These are phyloP conservation scores for Selenicereus undatus DNA, from an alignment of 148 eudicot genomes.

Conservation along the genomic window DNA sequence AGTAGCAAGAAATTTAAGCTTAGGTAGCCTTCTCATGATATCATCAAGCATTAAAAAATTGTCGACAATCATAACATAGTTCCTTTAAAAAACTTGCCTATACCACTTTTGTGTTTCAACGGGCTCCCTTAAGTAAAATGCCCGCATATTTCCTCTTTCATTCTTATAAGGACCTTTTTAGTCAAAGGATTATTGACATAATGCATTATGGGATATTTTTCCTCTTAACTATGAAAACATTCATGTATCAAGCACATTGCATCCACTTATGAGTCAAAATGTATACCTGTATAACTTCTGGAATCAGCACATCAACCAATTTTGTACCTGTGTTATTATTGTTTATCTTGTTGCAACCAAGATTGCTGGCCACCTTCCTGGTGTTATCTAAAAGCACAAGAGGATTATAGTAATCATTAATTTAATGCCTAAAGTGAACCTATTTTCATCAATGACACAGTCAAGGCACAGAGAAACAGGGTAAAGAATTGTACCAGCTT, in stretches of 20 bases:
- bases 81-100: neutral
- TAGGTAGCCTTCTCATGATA: neutral
- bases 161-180: neutral
- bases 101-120: neutral
- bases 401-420: conserved; percentile 1
- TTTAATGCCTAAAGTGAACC: neutral
- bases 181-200: conserved; percentile 2
- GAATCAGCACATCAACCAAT: conserved; percentile 73
- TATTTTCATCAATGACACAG: neutral
- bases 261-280: conserved; percentile 15
- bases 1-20: neutral
- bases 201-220: neutral
- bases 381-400: conserved; percentile 74
- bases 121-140: neutral
- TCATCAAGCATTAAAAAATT: neutral
- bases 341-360: conserved; percentile 57
- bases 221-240: neutral
- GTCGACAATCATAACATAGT: neutral
- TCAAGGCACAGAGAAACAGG: conserved; percentile 1
- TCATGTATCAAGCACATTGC: conserved; percentile 5
- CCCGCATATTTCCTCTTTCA: neutral
- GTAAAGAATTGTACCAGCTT: conserved; percentile 64
- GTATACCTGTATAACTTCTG: conserved; percentile 88
- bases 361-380: conserved; percentile 72
- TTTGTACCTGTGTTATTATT: conserved; percentile 35